Base-by-base conservation (phyloP, 371 early-diverging fungal genomes). In the Dinochytrium kinnereticum region DNA sequence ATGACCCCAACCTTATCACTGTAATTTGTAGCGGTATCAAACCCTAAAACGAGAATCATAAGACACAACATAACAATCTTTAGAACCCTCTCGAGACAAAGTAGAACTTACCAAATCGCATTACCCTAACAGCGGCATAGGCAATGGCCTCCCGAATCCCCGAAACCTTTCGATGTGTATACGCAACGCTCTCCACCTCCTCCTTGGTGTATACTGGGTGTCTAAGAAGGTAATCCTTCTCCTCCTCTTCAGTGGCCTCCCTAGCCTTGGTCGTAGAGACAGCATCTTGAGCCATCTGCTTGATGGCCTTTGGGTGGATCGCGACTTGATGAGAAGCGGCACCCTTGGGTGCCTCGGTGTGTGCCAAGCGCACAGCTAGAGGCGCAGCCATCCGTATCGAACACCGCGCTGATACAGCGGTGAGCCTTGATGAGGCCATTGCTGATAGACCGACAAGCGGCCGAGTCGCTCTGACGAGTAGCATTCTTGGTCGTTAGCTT, bases 191-290 rank as follows among this genome's bases (percentile, higher is more conserved):
- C 3, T 34, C 59, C 1, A 82, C 64, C 51, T 79, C 80, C 28
- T 78, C 75, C 33, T 40, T 39, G 10, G 74, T 71, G 66, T 78
- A 82, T 26, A 82, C 75, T 2, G 80, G 78, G 50, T 75, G 73
- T 13, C 57, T 44, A 30, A 79, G 71, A 7, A 80, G 28, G 57
- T 80, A 77, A 55, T 75, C 75, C 28, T 69, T 59, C n/a, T 53
- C 61, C 31, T 39, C 37, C 53, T 40, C 51, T 10, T 13, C 21
- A 49, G 7, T 44, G 44, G 44, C 7, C 64, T 31, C 64, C 36
- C 64, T 33, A 10, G 21, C 17, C 31, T 7, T 31, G 17, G 57
- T 24, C 5, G 57, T 26, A 26, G 57, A 7, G 15, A 57, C 57
- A 10, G 57, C 57, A 15, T 7, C 64, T 3, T 36, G 36, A 5